Conservation (phyloP, 257 asterid species). For the Solanum etuberosum region DNA sequence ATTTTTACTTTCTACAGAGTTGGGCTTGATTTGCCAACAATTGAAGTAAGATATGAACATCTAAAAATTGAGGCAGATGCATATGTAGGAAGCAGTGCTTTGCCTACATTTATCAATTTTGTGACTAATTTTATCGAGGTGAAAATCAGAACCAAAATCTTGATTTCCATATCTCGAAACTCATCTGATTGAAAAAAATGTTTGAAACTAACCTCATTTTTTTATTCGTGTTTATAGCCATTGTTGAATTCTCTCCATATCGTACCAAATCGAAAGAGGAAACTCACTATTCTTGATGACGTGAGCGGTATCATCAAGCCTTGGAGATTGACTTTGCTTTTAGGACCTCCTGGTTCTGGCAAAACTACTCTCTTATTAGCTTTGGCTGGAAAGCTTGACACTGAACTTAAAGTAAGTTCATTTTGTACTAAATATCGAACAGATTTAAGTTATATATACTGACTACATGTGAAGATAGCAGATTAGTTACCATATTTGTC, state of each 20-base stretch:
- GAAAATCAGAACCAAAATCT: neutral
- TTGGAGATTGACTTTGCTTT: constrained; percentile 16
- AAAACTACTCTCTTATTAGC: constrained; percentile 35
- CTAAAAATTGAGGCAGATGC: constrained; percentile 9
- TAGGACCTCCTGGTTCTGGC: neutral
- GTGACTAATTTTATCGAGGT: constrained; percentile 3
- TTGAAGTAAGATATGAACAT: constrained; percentile 13
- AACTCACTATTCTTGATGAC: constrained; percentile 12
- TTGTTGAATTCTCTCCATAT: neutral
- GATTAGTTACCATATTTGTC: neutral
- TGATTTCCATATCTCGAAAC: neutral
- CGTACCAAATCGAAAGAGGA: neutral
- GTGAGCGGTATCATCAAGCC: constrained; percentile 62
- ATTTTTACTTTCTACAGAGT: neutral
- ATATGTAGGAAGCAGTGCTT: constrained; percentile 6
- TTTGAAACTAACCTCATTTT: neutral
- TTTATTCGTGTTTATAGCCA: neutral
- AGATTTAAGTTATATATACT: neutral
- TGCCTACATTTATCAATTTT: constrained; percentile 4
- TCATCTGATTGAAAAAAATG: neutral
- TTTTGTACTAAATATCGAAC: neutral
- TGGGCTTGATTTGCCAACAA: constrained; percentile 10
- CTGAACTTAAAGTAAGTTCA: constrained; percentile 23
- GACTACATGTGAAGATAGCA: neutral
- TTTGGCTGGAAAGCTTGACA: constrained; percentile 61